Base-by-base conservation (phyloP, 139 green algal genomes). In the Micromonas pusilla region DNA sequence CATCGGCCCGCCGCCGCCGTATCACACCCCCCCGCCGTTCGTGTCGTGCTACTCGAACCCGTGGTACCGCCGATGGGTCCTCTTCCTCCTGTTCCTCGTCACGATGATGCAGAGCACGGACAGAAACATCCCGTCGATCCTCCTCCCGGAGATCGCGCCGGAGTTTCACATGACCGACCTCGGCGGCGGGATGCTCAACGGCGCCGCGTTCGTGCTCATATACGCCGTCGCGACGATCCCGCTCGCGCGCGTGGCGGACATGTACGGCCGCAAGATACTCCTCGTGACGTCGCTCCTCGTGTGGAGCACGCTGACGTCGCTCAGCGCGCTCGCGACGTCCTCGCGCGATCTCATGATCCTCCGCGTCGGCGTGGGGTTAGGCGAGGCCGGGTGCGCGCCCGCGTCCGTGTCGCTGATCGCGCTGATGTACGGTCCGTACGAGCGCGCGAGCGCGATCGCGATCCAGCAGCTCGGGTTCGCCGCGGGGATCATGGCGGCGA, bases 141-240 rank as follows among this genome's bases (percentile, higher is more conserved):
- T 70, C 1, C 31, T 70, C 20, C 63, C 63, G 1, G 32, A 32
- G 3, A 39, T 70, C 23, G 25, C 63, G 25, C 28, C 31, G n/a
- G 63, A 70, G 63, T 70, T 70, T 32, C 1, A 70, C 63, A 70
- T 70, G 63, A 70, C 63, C 21, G 63, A 70, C 6, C 21, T 34
- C 21, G 63, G 32, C 5, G 31, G 21, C n/a, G 63, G 63, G 1
- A 39, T 70, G 5, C 28, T 70, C 28, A 70, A 70, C 5, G 63
- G 63, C 3, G 63, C 63, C 28, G 28, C 31, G 28, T 70, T 70
- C 63, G 28, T 70, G 5, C 63, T 70, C 5, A 34, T 70, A 1
- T 39, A 70, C 63, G 28, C 28, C n/a, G n/a, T 33, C 28, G 28
- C 31, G 63, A 34, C 63, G 63, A 70, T 70, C 3, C 63, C 63